These are phyloP conservation scores for Oryza punctata DNA, from an alignment of 176 grass and related monocot species.

Conservation along the genomic window DNA sequence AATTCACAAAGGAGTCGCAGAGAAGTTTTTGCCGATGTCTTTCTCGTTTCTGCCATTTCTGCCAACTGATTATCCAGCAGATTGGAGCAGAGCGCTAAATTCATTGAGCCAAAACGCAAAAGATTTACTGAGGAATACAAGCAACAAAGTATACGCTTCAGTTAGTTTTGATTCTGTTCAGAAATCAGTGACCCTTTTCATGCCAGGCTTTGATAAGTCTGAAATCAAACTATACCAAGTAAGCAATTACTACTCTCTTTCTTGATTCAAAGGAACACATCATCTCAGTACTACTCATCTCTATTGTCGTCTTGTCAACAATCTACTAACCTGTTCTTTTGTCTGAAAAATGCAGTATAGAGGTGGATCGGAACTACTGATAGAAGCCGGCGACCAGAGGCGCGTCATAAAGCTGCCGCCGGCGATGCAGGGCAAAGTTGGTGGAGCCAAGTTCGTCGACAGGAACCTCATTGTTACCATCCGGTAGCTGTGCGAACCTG, in stretches of 20 bases:
- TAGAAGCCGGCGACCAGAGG: slow-evolving; percentile 92
- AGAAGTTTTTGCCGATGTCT: slow-evolving; percentile 67
- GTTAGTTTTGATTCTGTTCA: slow-evolving; percentile 78
- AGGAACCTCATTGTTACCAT: slow-evolving; percentile 76
- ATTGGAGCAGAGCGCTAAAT: slow-evolving; percentile 43
- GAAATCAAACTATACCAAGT: slow-evolving; percentile 93
- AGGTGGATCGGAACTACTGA: slow-evolving; percentile 71
- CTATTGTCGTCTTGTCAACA: not conserved
- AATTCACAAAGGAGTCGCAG: slow-evolving; percentile 47
- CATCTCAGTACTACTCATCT: not conserved
- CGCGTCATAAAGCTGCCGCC: slow-evolving; percentile 74
- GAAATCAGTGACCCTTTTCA: slow-evolving; percentile 75
- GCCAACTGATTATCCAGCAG: slow-evolving; percentile 38
- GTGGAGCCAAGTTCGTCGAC: slow-evolving; percentile 72
- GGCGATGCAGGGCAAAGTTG: slow-evolving; percentile 71
- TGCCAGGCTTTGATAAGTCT: slow-evolving; percentile 93
- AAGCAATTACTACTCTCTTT: slow-evolving; percentile 19
- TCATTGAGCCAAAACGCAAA: slow-evolving; percentile 60
- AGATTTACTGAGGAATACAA: slow-evolving; percentile 45
- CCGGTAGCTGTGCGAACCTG: slow-evolving; percentile 26
- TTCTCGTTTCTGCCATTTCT: slow-evolving; percentile 69
- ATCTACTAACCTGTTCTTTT: not conserved
- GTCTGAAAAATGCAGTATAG: slow-evolving; percentile 73
- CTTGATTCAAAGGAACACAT: not conserved
- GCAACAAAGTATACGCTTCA: slow-evolving; percentile 38